Base-by-base conservation (phyloP, 495 filamentous ascomycete species). In the Podospora appendiculata region DNA sequence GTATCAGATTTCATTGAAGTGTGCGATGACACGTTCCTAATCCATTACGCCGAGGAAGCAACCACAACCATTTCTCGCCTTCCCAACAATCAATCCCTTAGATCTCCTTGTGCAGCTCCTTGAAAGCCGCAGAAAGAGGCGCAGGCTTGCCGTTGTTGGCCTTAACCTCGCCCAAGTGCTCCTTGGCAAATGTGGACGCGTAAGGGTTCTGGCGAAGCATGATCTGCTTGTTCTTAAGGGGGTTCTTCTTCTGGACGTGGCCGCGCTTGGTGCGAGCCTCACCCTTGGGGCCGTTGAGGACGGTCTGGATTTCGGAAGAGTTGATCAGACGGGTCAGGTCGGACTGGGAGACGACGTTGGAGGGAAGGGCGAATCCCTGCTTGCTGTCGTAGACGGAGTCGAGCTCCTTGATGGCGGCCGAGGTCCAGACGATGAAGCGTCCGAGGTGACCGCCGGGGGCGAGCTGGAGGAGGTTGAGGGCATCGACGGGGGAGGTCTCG, bases 361-460 rank as follows among this genome's bases (percentile, higher is more conserved):
- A 86, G 49, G 93, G 93, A 57, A 98, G 84, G 60, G 93, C 83
- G 86, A 90, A 98, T 82, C 96, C 92, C 79, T 90, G 92, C 89
- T 98, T 98, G 67, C 84, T 85, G 64, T 94, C 93, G 79, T 97
- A 98, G 82, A 98, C 86, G 70, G 79, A 79, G 77, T 97, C 90
- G 54, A 98, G 88, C 56, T 93, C 88, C 73, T 89, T 81, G 80
- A 98, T 96, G 48, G 93, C 93, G 55, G 89, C 81, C 53, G 94
- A 96, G 60, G 93, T 92, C 93, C 93, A 98, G 81, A 98, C 81
- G 73, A 97, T 81, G 84, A 98, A 98, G 68, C 93, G 94, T 64
- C 93, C 93, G 67, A 98, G 88, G 77, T 98, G 93, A 64, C 93
- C 93, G 81, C 93, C 93, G 53, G 93, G 93, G 58, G 93, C 93